These are phyloP conservation scores for Jacaranda copaia DNA, from an alignment of 257 asterid genomes.

Conservation along the genomic window DNA sequence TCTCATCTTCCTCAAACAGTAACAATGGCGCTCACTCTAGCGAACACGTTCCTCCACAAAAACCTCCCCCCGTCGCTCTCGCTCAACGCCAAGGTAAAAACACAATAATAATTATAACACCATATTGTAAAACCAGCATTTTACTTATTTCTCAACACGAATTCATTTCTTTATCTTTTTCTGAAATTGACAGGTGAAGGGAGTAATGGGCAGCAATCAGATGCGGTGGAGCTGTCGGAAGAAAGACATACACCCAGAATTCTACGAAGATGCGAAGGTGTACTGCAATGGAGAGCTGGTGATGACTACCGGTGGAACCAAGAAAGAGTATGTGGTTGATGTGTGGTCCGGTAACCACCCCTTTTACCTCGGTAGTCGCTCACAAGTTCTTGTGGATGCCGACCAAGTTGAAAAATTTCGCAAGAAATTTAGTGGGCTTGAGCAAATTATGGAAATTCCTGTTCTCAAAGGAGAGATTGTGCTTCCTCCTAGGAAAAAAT, in stretches of 20 bases:
- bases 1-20: conserved; percentile 20
- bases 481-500: conserved; percentile 76
- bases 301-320: conserved; percentile 95
- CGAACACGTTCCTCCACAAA: conserved; percentile 69
- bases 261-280: conserved; percentile 77
- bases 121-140: background rate
- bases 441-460: conserved; percentile 80
- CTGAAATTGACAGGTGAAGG: conserved; percentile 52
- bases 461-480: conserved; percentile 91
- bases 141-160: background rate
- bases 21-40: conserved; percentile 72
- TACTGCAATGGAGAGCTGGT: conserved; percentile 95
- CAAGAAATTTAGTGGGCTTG: conserved; percentile 72
- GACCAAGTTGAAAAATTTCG: conserved; percentile 91
- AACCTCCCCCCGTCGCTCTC: conserved; percentile 53
- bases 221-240: conserved; percentile 84
- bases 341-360: conserved; percentile 99
- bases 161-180: background rate
- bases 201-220: conserved; percentile 53
- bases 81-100: conserved; percentile 54
- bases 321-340: conserved; percentile 88
- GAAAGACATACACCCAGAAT: conserved; percentile 88
- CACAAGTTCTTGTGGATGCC: conserved; percentile 63
- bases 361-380: conserved; percentile 85
- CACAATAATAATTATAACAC: background rate